These are phyloP conservation scores for Suhomyces sp. DNA, from an alignment of 805 yeast genomes.

Conservation along the genomic window DNA sequence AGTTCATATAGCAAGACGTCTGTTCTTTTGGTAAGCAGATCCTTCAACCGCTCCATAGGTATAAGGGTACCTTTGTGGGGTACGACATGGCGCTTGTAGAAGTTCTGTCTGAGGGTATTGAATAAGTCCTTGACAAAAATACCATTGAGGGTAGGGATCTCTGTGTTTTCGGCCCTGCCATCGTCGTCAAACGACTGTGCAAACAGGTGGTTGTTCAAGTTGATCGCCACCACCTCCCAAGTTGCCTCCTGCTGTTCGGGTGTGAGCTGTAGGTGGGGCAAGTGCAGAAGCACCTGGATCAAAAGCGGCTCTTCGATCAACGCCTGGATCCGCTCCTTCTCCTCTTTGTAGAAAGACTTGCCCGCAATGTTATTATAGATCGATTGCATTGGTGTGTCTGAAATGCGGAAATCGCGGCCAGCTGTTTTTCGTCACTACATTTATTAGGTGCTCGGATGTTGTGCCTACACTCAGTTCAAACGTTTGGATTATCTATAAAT, in stretches of 20 bases:
- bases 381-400: background rate
- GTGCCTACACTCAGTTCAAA: background rate
- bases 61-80: too few species aligned
- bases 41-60: background rate
- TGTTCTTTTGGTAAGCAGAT: background rate
- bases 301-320: slow-evolving; percentile 26
- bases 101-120: slow-evolving; percentile 14
- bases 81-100: slow-evolving; percentile 4
- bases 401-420: background rate
- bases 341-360: slow-evolving; percentile 26
- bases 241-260: slow-evolving; percentile 20
- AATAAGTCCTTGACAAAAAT: slow-evolving; percentile 20
- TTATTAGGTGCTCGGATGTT: background rate
- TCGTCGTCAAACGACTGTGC: slow-evolving; percentile 10
- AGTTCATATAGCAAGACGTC: slow-evolving; percentile 21
- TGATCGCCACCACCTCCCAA: slow-evolving; percentile 37
- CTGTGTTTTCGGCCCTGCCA: slow-evolving; percentile 6
- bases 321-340: slow-evolving; percentile 19
- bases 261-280: slow-evolving; percentile 33
- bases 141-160: slow-evolving; percentile 27
- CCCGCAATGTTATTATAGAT: background rate
- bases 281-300: slow-evolving; percentile 23
- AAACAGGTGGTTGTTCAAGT: slow-evolving; percentile 21
- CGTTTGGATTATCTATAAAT: slow-evolving; percentile 12
- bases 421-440: background rate